These are phyloP conservation scores for Mycocentrospora acerina DNA, from an alignment of 2,329 filamentous ascomycete species.

Conservation along the genomic window DNA sequence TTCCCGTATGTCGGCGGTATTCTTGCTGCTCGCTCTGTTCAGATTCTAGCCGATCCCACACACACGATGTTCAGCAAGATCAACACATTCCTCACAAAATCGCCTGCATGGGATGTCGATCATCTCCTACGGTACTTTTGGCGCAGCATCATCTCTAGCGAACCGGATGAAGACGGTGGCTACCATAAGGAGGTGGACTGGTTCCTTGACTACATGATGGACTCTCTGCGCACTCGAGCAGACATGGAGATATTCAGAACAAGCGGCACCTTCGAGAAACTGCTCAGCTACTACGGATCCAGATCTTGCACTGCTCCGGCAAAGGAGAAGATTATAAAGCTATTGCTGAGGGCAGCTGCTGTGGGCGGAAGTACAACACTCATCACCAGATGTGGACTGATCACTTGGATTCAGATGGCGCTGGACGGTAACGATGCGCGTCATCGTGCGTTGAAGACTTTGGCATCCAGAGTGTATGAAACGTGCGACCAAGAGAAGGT, in stretches of 20 bases:
- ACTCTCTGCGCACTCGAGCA: constrained; percentile 60
- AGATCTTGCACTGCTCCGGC: constrained; percentile 62
- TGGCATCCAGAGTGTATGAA: constrained; percentile 62
- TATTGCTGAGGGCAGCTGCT: constrained; percentile 68
- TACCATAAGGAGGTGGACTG: constrained; percentile 70
- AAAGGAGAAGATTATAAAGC: constrained; percentile 62
- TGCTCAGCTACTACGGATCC: constrained; percentile 69
- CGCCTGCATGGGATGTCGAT: constrained; percentile 69
- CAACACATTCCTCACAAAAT: constrained; percentile 78
- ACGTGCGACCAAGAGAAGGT: constrained; percentile 69
- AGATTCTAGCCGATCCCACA: constrained; percentile 72
- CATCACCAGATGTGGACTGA: constrained; percentile 71
- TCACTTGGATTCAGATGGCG: constrained; percentile 73
- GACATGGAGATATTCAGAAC: constrained; percentile 64
- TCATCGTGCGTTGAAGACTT: constrained; percentile 54
- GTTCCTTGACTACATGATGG: constrained; percentile 71
- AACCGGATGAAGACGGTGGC: constrained; percentile 72
- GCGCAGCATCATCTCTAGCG: constrained; percentile 71
- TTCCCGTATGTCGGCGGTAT: constrained; percentile 74
- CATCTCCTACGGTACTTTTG: constrained; percentile 62
- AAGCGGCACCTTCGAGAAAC: constrained; percentile 71
- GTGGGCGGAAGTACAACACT: constrained; percentile 77
- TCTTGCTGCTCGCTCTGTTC: constrained; percentile 70
- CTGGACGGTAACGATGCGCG: constrained; percentile 50
- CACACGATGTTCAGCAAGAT: constrained; percentile 84